Evolutionary conservation across 371 early-diverging fungal genomes (phyloP), one percentile per base, ranked within the genome.

Genomic region (Paraphysoderma sedebokerense): DNA sequence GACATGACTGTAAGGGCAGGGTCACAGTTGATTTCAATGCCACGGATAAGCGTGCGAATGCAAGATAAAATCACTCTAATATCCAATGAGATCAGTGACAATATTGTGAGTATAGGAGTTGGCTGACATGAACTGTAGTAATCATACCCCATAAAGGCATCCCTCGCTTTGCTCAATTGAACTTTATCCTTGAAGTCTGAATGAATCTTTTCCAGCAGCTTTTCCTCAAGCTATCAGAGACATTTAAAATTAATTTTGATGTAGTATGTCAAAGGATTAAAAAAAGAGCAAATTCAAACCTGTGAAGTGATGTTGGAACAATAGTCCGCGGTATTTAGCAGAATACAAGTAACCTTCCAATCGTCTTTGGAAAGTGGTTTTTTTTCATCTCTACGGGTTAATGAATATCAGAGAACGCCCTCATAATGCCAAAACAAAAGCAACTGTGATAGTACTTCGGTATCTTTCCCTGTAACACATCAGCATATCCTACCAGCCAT

Each of bases 261-360:
- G 38, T n/a, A 5, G 46, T 32, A 37, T 44, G 40, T 22, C 35
- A 26, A 32, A 33, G 12, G 20, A 12, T 26, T 11, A 23, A n/a
- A 32, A 12, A 20, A 49, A 26, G 1, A n/a, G 7, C 36, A 28
- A 5, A 9, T 34, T 5, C 12, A 23, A 33, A 75, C 85, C 68
- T 87, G 92, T 2, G 70, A 59, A 0, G 83, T 84, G 0, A 89
- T 87, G n/a, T 72, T 72, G 17, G 71, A 62, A 49, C 95, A 93
- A 60, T 93, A 96, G 55, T 96, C 95, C 0, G 87, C 84, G 0
- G 97, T 96, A 47, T 90, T 92, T 39, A 92, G 58, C 6, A 89
- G 67, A 13, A 82, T 53, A 51, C 86, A 84, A 1, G 73, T 74
- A 23, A 72, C 66, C n/a, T 72, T 56, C 29, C 83, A 54, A 32